Evolutionary conservation across 1,284 basidiomycete species (phyloP).

Genomic region (Flammula alnicola): DNA sequence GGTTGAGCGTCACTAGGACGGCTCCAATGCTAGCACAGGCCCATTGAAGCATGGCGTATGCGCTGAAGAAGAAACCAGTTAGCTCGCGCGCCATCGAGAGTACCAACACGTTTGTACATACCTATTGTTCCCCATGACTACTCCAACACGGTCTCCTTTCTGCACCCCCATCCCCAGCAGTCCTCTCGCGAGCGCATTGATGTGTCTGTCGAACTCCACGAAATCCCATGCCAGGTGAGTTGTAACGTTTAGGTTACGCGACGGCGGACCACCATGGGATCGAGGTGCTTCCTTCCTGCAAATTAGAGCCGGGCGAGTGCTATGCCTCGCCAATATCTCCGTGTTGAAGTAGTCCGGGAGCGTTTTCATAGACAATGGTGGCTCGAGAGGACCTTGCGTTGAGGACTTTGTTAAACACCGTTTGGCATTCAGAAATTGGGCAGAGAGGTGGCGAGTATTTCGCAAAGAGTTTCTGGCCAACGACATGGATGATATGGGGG

Average conservation of each 20-base stretch:
- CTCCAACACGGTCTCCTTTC: constrained; percentile 80
- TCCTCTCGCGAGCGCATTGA: constrained; percentile 72
- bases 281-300: constrained; percentile 62
- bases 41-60: constrained; percentile 84
- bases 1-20: constrained; percentile 82
- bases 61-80: constrained; percentile 42
- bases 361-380: constrained; percentile 64
- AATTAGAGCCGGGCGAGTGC: constrained; percentile 65
- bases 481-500: constrained; percentile 5
- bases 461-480: constrained; percentile 2
- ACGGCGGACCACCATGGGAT: constrained; percentile 62
- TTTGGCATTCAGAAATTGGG: constrained; percentile 1
- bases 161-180: constrained; percentile 71
- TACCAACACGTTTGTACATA: constrained; percentile 28
- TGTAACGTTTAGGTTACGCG: constrained; percentile 48
- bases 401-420: constrained; percentile 47
- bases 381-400: constrained; percentile 62
- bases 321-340: constrained; percentile 56
- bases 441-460: background rate
- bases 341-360: constrained; percentile 66
- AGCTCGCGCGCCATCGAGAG: background rate
- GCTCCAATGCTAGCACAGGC: constrained; percentile 82
- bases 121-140: constrained; percentile 87
- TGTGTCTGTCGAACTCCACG: constrained; percentile 69
- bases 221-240: constrained; percentile 78